These are phyloP conservation scores for Rubia peregrina DNA, from an alignment of 305 asterid species.

Conservation along the genomic window DNA sequence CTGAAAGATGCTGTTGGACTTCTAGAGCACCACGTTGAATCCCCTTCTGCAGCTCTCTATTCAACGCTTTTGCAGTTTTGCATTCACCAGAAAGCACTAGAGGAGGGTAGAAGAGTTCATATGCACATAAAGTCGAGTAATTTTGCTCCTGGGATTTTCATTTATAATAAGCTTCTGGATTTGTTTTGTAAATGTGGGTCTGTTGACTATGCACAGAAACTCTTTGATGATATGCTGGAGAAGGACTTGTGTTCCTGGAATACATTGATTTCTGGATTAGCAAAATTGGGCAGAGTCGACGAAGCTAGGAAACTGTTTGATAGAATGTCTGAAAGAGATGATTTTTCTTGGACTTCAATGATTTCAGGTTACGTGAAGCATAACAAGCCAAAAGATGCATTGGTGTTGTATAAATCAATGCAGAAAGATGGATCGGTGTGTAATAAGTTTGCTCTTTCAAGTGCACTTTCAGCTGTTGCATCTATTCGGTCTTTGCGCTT, in stretches of 20 bases:
- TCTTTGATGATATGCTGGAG: background rate
- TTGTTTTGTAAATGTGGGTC: slow-evolving; percentile 1
- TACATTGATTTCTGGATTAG: background rate
- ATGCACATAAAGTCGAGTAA: background rate
- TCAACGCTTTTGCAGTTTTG: slow-evolving; percentile 1
- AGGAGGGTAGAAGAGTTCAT: background rate
- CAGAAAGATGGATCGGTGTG: background rate
- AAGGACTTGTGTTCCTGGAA: slow-evolving; percentile 1
- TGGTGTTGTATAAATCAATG: background rate
- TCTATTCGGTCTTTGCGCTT: background rate
- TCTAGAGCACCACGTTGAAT: background rate
- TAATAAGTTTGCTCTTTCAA: slow-evolving; percentile 1
- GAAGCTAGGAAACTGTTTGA: background rate
- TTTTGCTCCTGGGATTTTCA: slow-evolving; percentile 1
- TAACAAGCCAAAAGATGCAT: slow-evolving; percentile 1
- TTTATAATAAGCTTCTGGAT: background rate
- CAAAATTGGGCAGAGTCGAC: background rate
- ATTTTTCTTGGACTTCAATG: slow-evolving; percentile 1
- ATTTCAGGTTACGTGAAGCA: slow-evolving; percentile 2
- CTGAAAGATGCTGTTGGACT: slow-evolving; percentile 1
- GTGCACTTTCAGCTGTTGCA: background rate
- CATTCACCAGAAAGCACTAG: background rate
- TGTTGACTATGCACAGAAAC: background rate
- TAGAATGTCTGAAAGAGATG: background rate
- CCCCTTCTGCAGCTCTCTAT: background rate